Conservation (phyloP, 176 grass and related monocot genomes). For the Urochloa ruziziensis region DNA sequence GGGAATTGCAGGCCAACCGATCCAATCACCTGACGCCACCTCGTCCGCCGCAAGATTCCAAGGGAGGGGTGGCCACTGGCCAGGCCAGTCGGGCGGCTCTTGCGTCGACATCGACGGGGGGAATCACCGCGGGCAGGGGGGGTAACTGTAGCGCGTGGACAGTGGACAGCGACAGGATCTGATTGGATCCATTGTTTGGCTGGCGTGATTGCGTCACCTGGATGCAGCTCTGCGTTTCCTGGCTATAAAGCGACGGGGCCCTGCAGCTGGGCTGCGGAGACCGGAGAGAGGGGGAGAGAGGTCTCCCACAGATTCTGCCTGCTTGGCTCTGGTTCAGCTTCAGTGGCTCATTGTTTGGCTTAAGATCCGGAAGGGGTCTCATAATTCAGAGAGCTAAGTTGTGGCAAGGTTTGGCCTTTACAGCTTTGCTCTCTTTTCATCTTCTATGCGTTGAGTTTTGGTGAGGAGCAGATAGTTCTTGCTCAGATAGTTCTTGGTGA, state of each 20-base stretch:
- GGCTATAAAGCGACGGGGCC: constrained; percentile 33
- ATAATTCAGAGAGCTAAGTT: neutral
- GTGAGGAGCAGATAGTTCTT: neutral
- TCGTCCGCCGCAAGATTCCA: constrained; percentile 21
- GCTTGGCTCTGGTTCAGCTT: neutral
- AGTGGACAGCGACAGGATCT: constrained; percentile 7
- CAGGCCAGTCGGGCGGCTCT: neutral
- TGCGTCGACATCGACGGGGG: constrained; percentile 18
- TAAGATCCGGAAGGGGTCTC: constrained; percentile 8
- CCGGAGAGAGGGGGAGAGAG: neutral
- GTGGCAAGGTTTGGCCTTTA: constrained; percentile 16
- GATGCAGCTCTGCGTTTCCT: constrained; percentile 29
- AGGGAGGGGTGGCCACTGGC: neutral
- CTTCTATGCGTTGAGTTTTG: neutral
- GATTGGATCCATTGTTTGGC: neutral
- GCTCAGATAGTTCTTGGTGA: neutral
- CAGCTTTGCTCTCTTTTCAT: neutral
- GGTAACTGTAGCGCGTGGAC: constrained; percentile 13
- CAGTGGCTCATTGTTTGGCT: neutral
- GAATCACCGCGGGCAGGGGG: neutral
- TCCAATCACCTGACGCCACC: constrained; percentile 9
- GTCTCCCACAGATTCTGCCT: constrained; percentile 20
- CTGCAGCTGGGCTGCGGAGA: neutral
- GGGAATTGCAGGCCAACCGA: neutral
- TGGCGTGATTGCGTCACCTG: neutral